Conservation (phyloP, 2,329 filamentous ascomycete species). For the Trichophyton benhamiae region DNA sequence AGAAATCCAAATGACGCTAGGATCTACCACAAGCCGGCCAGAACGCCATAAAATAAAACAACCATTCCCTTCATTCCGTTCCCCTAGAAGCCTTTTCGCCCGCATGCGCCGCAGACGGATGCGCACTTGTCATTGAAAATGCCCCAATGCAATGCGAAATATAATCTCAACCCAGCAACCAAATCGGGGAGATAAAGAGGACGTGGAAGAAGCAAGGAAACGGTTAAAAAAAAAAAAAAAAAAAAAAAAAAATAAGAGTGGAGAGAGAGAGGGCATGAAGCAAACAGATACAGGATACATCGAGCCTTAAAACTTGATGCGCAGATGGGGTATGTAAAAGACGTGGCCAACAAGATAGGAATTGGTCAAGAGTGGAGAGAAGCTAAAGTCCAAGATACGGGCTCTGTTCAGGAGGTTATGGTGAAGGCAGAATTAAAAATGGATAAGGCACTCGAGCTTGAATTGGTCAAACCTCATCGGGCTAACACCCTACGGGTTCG, state of each 20-base stretch:
- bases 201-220: neutral
- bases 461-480: no score
- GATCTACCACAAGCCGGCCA: neutral
- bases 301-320: neutral
- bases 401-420: neutral
- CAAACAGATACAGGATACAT: neutral
- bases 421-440: no score
- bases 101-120: neutral
- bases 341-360: neutral
- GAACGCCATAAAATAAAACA: neutral
- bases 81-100: neutral
- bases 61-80: neutral
- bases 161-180: neutral
- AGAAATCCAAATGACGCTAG: neutral
- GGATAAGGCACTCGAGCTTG: no score
- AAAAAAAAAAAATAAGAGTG: no score
- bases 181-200: neutral
- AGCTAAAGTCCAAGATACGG: neutral
- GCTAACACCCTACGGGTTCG: no score
- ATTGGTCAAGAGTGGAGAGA: neutral
- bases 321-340: neutral
- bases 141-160: neutral
- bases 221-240: no score
- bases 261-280: neutral
- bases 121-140: neutral